A percentile compares a stretch with the other conserved stretches of the same genome.
These are phyloP conservation scores for Fusarium annulatum DNA, from an alignment of 2,329 filamentous ascomycete genomes.

Conservation along the genomic window DNA sequence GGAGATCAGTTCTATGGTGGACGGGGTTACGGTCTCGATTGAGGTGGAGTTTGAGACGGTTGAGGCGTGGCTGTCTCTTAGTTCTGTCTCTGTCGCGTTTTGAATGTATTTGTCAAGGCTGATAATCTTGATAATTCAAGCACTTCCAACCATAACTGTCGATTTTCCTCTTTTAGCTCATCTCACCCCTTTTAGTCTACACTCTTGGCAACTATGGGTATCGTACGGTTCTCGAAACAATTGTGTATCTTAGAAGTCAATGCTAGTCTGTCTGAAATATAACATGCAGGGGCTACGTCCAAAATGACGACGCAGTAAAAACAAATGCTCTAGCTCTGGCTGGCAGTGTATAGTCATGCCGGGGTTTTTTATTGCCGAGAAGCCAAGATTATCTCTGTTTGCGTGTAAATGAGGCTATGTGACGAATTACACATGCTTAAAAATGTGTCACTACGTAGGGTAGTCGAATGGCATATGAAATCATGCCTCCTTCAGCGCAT, in stretches of 20 bases:
- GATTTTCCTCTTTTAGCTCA: no score
- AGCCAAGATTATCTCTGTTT: not conserved
- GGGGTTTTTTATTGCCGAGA: not conserved
- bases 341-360: not conserved
- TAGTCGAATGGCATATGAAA: not conserved
- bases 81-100: not conserved
- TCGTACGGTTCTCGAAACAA: no score
- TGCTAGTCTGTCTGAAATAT: not conserved
- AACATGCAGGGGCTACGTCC: not conserved
- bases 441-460: not conserved
- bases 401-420: conserved; percentile 2
- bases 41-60: not conserved
- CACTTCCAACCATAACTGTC: no score
- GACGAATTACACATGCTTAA: not conserved
- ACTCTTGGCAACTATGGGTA: no score
- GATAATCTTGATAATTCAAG: no score
- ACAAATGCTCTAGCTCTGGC: not conserved
- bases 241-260: not conserved
- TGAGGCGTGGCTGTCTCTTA: not conserved
- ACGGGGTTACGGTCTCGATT: not conserved
- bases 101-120: not conserved
- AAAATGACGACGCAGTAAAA: not conserved
- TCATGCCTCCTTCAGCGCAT: conserved; percentile 1
- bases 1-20: accelerated
- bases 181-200: no score